Percentiles rank a stretch among this genome's conserved stretches.
These are phyloP conservation scores for Ballota nigra DNA, from an alignment of 257 asterid species.

Conservation along the genomic window DNA sequence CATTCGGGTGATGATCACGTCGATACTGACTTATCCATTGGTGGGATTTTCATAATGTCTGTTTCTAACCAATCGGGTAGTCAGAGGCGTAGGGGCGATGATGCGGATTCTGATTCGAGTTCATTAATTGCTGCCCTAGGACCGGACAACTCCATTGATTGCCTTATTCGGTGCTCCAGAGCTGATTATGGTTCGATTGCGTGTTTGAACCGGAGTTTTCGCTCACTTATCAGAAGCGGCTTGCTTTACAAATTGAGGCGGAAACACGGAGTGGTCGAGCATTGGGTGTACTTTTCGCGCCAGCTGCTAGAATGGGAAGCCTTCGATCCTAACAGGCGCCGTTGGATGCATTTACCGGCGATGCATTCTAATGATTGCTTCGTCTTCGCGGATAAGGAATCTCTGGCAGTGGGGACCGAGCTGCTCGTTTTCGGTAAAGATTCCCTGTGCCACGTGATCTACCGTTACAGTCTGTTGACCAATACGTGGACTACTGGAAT, in stretches of 20 bases:
- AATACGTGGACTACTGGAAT: constrained; percentile 85
- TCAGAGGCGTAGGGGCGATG: constrained; percentile 38
- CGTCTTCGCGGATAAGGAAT: constrained; percentile 77
- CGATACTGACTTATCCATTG: constrained; percentile 39
- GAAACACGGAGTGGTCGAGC: constrained; percentile 59
- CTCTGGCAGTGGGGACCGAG: constrained; percentile 95
- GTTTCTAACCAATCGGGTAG: constrained; percentile 28
- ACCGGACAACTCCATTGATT: constrained; percentile 72
- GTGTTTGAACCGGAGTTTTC: constrained; percentile 64
- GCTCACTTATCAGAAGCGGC: constrained; percentile 65
- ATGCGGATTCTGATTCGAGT: constrained; percentile 59
- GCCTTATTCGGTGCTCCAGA: constrained; percentile 76
- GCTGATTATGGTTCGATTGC: constrained; percentile 85
- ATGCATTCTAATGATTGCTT: constrained; percentile 76
- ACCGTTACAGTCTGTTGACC: constrained; percentile 73
- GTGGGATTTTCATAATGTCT: constrained; percentile 27
- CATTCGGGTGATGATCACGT: constrained; percentile 26
- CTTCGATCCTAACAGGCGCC: constrained; percentile 79
- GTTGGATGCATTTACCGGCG: constrained; percentile 86
- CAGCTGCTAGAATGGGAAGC: constrained; percentile 96
- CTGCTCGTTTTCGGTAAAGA: constrained; percentile 89
- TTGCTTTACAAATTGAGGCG: constrained; percentile 73
- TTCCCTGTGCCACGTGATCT: constrained; percentile 64
- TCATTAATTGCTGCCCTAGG: constrained; percentile 78
- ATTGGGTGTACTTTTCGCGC: constrained; percentile 97